A percentile compares a stretch with the other conserved stretches of the same genome.
Conservation (phyloP, 2,329 filamentous ascomycete species). For the Chaetomium strumarium region DNA sequence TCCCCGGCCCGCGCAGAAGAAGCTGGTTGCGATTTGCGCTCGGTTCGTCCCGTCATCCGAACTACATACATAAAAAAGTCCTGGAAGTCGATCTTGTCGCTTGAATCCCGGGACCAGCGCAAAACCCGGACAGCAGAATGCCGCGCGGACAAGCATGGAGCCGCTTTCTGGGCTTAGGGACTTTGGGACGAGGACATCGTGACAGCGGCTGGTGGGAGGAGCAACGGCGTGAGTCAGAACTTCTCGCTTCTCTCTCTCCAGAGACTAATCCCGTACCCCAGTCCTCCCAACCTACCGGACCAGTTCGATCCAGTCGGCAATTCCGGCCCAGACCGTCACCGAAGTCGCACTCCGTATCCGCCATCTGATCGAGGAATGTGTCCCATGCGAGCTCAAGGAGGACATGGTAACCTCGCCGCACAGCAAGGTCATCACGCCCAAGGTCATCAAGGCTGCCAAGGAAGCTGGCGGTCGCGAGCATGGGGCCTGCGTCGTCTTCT, state of each 20-base stretch:
- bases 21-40: too few species aligned
- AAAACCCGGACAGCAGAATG: constrained; percentile 8
- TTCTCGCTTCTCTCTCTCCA: neutral
- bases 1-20: too few species aligned
- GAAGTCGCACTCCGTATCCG: constrained; percentile 85
- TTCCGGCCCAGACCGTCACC: constrained; percentile 75
- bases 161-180: constrained; percentile 30
- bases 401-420: constrained; percentile 70
- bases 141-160: constrained; percentile 26
- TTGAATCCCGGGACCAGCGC: too few species aligned
- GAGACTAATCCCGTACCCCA: constrained; percentile 28
- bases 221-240: constrained; percentile 24
- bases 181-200: constrained; percentile 22
- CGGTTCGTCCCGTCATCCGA: too few species aligned
- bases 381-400: constrained; percentile 85
- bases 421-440: constrained; percentile 74
- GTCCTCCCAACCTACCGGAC: constrained; percentile 61
- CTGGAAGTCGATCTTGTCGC: neutral
- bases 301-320: constrained; percentile 56
- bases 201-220: constrained; percentile 28
- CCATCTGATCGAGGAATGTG: constrained; percentile 80
- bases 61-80: too few species aligned
- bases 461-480: constrained; percentile 74
- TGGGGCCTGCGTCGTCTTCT: constrained; percentile 74
- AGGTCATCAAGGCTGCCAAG: constrained; percentile 73